A percentile compares a stretch with the other conserved stretches of the same genome.
These are phyloP conservation scores for Metschnikowia arizonensis DNA, from an alignment of 805 yeast genomes.

Conservation along the genomic window DNA sequence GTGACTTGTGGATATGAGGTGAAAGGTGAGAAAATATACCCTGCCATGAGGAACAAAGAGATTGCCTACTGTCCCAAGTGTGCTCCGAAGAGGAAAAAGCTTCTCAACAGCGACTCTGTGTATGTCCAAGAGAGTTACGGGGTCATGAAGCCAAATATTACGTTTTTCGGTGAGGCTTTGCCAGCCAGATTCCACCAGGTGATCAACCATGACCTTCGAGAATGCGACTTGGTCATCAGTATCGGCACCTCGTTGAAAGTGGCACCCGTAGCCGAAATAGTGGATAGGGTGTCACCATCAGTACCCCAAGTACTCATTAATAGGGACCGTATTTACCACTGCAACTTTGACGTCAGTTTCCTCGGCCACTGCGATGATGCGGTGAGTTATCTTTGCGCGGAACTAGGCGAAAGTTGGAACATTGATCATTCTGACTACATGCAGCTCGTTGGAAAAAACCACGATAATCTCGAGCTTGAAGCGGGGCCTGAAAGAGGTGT, in stretches of 20 bases:
- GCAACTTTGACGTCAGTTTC: conserved; percentile 72
- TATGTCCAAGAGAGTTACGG: conserved; percentile 55
- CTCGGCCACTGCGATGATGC: conserved; percentile 83
- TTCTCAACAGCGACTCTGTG: conserved; percentile 25
- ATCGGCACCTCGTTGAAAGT: conserved; percentile 91
- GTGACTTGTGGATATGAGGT: conserved; percentile 65
- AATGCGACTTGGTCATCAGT: conserved; percentile 77
- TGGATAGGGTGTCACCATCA: conserved; percentile 63
- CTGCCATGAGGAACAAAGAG: conserved; percentile 52
- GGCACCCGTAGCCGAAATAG: conserved; percentile 86
- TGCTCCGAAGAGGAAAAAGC: conserved; percentile 36
- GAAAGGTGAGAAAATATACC: conserved; percentile 62
- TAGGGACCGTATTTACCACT: conserved; percentile 68
- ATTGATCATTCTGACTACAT: conserved; percentile 29
- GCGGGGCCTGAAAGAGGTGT: background rate
- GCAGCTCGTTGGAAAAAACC: conserved; percentile 13
- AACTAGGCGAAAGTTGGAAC: conserved; percentile 31
- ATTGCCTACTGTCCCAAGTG: conserved; percentile 76
- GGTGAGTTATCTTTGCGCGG: conserved; percentile 51
- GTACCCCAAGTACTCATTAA: conserved; percentile 82
- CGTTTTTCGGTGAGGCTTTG: conserved; percentile 83
- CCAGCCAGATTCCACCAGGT: conserved; percentile 64
- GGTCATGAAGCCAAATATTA: conserved; percentile 87
- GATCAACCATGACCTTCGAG: conserved; percentile 53
- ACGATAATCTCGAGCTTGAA: conserved; percentile 8